Base-by-base conservation (phyloP, 2,329 filamentous ascomycete genomes). In the Mycogone perniciosa region DNA sequence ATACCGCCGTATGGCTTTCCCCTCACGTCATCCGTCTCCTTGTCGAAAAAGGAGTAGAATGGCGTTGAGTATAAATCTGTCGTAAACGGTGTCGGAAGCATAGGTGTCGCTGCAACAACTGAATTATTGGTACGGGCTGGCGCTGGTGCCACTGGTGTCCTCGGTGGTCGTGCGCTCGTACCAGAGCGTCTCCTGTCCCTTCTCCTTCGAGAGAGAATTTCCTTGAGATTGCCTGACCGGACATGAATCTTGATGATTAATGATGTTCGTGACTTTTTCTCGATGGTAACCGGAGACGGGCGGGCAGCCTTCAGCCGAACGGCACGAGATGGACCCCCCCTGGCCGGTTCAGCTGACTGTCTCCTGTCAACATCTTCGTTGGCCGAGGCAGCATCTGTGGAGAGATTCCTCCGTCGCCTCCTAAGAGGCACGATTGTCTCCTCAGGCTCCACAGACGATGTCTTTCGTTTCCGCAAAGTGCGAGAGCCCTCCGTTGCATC, bases 1-100 rank as follows among this genome's bases (percentile, higher is more conserved):
- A 99, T 95, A 1, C 93, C 93, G 30, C 93, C 93, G 58, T 97
- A 99, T 0, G 93, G 93, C 65, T 96, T 97, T 45, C 87, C 87
- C 66, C 95, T 96, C 37, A 84, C 74, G 61, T 97, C 91, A 53
- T 96, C 91, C 13, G 83, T 83, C 59, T 96, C 92, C 57, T 88
- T 88, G 59, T 96, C 92, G 54, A 87, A 86, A 57, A 96, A 91
- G 0, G 88, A 88, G 60, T 92, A 92, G 63, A 95, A 92, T 1
- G 88, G 87, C 54, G 89, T 86, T 1, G 82, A 82, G 62, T 88
- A 91, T 39, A 69, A 71, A 60, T 81, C 66, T 62, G 77, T 62
- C 64, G 79, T 67, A 70, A 82, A 71, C 68, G 85, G 64, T 68
- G 85, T 64, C 66, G 76, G 81, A 63, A 75, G 76, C 8, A 43